Base-by-base conservation (phyloP, 2,329 filamentous ascomycete species). In the Berkeleyomyces basicola region DNA sequence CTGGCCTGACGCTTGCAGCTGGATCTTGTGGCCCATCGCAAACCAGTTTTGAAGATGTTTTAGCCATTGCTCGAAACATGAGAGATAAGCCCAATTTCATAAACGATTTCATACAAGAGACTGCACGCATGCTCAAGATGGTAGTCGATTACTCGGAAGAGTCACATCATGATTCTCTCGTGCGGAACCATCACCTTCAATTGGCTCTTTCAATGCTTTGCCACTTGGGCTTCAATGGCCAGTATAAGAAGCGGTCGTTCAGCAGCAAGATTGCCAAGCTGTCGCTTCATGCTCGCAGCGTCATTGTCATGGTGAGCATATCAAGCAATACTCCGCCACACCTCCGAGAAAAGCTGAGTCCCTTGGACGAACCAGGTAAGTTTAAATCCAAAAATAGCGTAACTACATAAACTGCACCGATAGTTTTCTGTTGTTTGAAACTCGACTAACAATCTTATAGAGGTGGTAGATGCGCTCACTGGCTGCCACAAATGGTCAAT, bases 111-210 rank as follows among this genome's bases (percentile, higher is more conserved):
- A 75, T 88, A 61, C 78, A 77, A 47, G 84, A 88, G 66, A 76
- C 90, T 10, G 83, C 88, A 61, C 79, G 82, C 47, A 82, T 87
- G 63, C 75, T 91, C 60, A 86, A 85, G 66, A 78, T 88, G 39
- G 83, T 85, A 59, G 82, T 91, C 58, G 92, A 97, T 73, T 95
- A 91, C 70, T 87, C 89, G 0, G 81, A 88, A 58, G 88, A 95
- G 65, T 76, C 82, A 1, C 80, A 82, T 53, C 82, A 87, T 67
- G 85, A 92, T 70, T 79, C 84, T 64, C 76, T 95, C 42, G 81
- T 93, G 66, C 79, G 85, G 65, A 91, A 93, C 68, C 77, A 79
- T 2, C 78, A 84, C 43, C 79, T 96, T 55, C 86, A 90, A 65
- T 79, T 88, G 63, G 88, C 84, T 63, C 77, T 96, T 10, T 88